These are phyloP conservation scores for Phytophthora colocasiae DNA, from an alignment of 352 stramenopile species.

Conservation along the genomic window DNA sequence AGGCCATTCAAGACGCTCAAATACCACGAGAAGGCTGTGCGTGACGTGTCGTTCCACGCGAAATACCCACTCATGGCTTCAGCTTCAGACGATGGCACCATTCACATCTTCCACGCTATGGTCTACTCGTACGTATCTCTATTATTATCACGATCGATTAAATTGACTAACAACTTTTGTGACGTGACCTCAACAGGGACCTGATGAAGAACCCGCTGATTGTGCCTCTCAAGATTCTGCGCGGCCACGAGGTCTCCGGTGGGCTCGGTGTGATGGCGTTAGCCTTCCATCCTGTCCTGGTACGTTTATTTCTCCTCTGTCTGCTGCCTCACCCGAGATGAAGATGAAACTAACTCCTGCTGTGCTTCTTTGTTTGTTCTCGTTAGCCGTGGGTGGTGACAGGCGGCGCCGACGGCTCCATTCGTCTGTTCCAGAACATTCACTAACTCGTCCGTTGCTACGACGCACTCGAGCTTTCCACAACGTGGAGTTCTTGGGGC, in stretches of 20 bases:
- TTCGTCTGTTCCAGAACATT: slow-evolving; percentile 98
- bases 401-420: slow-evolving; percentile 94
- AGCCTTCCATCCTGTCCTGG: slow-evolving; percentile 98
- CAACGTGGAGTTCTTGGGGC: no score
- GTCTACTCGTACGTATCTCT: slow-evolving; percentile 95
- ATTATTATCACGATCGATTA: slow-evolving; percentile 19
- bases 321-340: no score
- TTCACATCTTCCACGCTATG: slow-evolving; percentile 99
- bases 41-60: slow-evolving; percentile 93
- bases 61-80: slow-evolving; percentile 99
- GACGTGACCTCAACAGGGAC: slow-evolving; percentile 72
- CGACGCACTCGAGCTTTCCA: slow-evolving; percentile 8
- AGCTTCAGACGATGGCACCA: slow-evolving; percentile 97
- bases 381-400: slow-evolving; percentile 93
- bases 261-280: slow-evolving; percentile 96
- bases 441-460: slow-evolving; percentile 60
- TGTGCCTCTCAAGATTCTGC: slow-evolving; percentile 99
- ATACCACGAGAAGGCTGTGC: slow-evolving; percentile 98
- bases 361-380: slow-evolving; percentile 9
- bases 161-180: slow-evolving; percentile 16
- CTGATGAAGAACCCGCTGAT: slow-evolving; percentile 99
- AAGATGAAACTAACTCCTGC: slow-evolving; percentile 7
- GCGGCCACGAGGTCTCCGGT: slow-evolving; percentile 93
- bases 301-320: slow-evolving; percentile 39
- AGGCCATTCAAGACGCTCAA: slow-evolving; percentile 99